phyloP scores from a whole-genome alignment of 1,139 yeast genomes.

The Protomyces gravidus region DNA sequence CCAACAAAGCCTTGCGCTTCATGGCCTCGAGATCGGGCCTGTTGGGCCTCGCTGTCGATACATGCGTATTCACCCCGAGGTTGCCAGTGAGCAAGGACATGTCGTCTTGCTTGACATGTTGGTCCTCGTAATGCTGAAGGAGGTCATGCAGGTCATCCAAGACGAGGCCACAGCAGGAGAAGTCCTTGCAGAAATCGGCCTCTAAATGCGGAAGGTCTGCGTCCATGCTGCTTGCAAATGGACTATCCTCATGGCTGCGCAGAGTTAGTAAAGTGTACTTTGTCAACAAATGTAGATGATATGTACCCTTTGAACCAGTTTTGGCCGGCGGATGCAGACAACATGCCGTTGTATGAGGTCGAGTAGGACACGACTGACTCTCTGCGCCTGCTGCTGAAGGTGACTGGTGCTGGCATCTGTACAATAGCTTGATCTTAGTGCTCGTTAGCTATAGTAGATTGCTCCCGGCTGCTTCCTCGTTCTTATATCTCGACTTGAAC shows the following conservation, averaged over 20 bases:
- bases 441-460: too few relatives aligned
- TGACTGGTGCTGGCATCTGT: constrained; percentile 25
- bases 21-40: constrained; percentile 21
- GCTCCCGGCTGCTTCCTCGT: too few relatives aligned
- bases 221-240: neutral
- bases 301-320: constrained; percentile 1
- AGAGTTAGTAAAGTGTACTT: neutral
- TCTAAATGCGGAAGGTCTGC: constrained; percentile 79
- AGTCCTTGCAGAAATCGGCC: constrained; percentile 93
- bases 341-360: constrained; percentile 11
- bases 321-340: constrained; percentile 15
- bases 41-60: constrained; percentile 30
- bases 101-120: constrained; percentile 61
- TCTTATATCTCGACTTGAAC: too few relatives aligned
- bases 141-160: constrained; percentile 91
- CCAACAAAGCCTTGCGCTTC: constrained; percentile 28
- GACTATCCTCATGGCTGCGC: constrained; percentile 6
- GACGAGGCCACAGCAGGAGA: constrained; percentile 89
- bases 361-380: constrained; percentile 8
- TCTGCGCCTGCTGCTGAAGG: constrained; percentile 16
- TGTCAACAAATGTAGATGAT: neutral
- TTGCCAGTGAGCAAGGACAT: constrained; percentile 4
- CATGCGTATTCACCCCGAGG: neutral
- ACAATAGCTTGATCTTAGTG: too few relatives aligned
- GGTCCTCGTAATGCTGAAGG: constrained; percentile 91